These are phyloP conservation scores for Monosporascus sp. DNA, from an alignment of 2,329 filamentous ascomycete species.

Conservation along the genomic window DNA sequence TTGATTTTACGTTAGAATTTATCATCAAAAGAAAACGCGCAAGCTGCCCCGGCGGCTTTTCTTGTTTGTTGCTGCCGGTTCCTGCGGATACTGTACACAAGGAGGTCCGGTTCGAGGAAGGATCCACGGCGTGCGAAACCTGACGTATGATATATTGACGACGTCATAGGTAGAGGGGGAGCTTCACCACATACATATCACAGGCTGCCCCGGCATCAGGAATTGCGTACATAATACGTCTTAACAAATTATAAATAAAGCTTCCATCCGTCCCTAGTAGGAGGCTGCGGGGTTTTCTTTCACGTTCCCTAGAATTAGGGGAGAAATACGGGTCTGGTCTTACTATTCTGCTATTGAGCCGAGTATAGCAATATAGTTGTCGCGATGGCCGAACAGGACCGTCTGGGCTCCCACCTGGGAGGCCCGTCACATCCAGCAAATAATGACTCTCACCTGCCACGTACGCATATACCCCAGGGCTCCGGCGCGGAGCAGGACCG, in stretches of 20 bases:
- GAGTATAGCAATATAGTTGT: neutral
- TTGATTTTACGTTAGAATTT: no score
- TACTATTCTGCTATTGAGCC: no score
- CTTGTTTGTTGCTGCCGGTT: neutral
- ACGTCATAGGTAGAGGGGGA: neutral
- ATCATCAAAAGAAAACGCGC: no score
- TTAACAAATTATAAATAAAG: neutral
- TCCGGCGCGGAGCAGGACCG: conserved; percentile 20
- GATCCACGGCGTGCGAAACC: neutral
- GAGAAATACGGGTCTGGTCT: no score
- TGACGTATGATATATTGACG: neutral
- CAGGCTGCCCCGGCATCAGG: neutral
- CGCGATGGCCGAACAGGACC: conserved; percentile 21
- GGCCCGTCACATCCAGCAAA: conserved; percentile 1
- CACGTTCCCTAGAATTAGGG: no score
- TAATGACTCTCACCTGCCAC: neutral
- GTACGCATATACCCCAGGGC: neutral
- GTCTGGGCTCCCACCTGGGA: conserved; percentile 8
- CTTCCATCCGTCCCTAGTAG: neutral
- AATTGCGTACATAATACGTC: no score
- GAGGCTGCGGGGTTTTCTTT: neutral
- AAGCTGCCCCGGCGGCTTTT: no score
- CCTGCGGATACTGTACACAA: neutral
- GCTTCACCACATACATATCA: neutral
- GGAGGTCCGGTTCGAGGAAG: neutral